Evolutionary conservation across 192 early-diverging fungal species (phyloP), one percentile per base, ranked within the genome.

Genomic region (Dissophora globulifera): DNA sequence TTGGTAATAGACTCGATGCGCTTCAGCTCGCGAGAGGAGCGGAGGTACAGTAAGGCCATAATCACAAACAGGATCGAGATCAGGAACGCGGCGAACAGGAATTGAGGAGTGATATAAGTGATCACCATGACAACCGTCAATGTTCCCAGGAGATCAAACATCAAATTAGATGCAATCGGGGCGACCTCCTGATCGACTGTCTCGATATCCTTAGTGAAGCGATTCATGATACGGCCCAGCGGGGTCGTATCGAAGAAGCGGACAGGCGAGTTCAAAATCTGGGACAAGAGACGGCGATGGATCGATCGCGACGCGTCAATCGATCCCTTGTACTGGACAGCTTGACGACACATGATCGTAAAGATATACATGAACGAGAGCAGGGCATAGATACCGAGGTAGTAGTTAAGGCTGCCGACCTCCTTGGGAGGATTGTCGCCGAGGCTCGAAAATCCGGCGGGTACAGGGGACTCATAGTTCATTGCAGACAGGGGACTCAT

Each of bases 11-110:
- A 76, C n/a, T 79, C 92, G 25, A 98, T 78, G 19, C 96, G 89
- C 83, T 97, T 96, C 62, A 97, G 82, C 80, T 98, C 96, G 46
- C 96, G 87, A 3, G 93, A 92, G 0, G 90, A 81, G 17, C 82
- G 82, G 22, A 94, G 75, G 70, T 94, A 97, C 46, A 87, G 85
- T 0, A 69, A 58, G 40, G 86, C 87, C 48, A 95, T 80, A 35
- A 83, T 60, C 10, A 83, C 69, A 66, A 92, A 95, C 13, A 89
- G 9, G 19, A 80, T 79, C 62, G 67, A 62, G 56, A 82, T 76
- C 17, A 80, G 10, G 43, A 75, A 67, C 13, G 66, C 82, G 17
- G 70, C 55, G 40, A 82, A 55, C 55, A 80, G 61, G 52, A 85
- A 81, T 27, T 66, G 67, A 1, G 76, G 81, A 0, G 76, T 82